Evolutionary conservation across 495 filamentous ascomycete genomes (phyloP).

Genomic region (Penicillium daleae): DNA sequence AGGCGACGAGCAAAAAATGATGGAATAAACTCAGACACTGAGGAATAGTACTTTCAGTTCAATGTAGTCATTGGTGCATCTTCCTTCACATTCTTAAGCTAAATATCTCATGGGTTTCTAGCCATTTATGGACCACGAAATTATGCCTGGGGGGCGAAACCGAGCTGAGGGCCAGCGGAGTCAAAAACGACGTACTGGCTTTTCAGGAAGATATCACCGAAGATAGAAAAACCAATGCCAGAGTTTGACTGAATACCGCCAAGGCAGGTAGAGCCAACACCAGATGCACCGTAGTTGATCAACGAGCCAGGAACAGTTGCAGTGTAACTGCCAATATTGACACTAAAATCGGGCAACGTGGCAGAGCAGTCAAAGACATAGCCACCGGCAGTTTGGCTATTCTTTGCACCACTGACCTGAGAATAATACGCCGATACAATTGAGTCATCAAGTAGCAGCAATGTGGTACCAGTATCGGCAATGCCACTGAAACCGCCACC

Average conservation of each 20-base stretch:
- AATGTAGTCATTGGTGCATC: too few relatives aligned
- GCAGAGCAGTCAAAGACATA: constrained; percentile 70
- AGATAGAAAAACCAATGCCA: constrained; percentile 67
- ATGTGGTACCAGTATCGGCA: constrained; percentile 68
- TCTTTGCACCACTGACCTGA: constrained; percentile 54
- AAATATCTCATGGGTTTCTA: too few relatives aligned
- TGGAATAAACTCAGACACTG: too few relatives aligned
- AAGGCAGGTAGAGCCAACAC: constrained; percentile 52
- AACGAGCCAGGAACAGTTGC: constrained; percentile 45
- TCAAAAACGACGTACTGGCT: constrained; percentile 77
- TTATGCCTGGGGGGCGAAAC: constrained; percentile 56
- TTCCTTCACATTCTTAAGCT: too few relatives aligned
- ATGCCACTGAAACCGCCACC: constrained; percentile 32
- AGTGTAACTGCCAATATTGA: constrained; percentile 51
- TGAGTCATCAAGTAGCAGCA: constrained; percentile 59
- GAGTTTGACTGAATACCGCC: constrained; percentile 64
- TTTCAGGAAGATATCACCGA: constrained; percentile 78
- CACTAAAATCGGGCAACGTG: constrained; percentile 61
- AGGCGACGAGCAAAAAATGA: too few relatives aligned
- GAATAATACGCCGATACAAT: constrained; percentile 65
- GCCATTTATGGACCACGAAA: neutral
- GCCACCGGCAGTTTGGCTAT: constrained; percentile 55
- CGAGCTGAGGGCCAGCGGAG: constrained; percentile 54
- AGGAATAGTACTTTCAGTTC: too few relatives aligned
- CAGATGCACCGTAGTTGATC: constrained; percentile 45